A percentile compares a stretch with the other conserved stretches of the same genome.
Conservation (phyloP, 371 early-diverging fungal species). For the Rhizopus stolonifer region DNA sequence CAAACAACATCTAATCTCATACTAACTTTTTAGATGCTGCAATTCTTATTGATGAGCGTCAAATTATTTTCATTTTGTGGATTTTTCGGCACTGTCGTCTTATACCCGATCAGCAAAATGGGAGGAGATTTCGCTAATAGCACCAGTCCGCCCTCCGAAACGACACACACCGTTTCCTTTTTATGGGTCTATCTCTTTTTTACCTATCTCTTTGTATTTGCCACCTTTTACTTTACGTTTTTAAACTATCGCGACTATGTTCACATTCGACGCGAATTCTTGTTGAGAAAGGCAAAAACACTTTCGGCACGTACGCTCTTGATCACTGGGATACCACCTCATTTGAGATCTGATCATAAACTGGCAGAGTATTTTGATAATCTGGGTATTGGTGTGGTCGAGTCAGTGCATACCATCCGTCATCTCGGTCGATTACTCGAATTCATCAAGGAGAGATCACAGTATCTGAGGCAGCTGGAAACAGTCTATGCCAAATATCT, state of each 20-base stretch:
- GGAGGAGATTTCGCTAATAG: slow-evolving; percentile 43
- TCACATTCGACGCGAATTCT: slow-evolving; percentile 51
- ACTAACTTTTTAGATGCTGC: slow-evolving; percentile 38
- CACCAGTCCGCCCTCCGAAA: slow-evolving; percentile 18
- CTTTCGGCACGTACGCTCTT: slow-evolving; percentile 59
- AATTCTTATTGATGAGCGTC: slow-evolving; percentile 52
- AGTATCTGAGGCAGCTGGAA: slow-evolving; percentile 43
- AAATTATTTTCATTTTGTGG: slow-evolving; percentile 52
- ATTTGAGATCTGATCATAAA: slow-evolving; percentile 47
- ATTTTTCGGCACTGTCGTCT: slow-evolving; percentile 48
- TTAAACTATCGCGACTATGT: slow-evolving; percentile 62
- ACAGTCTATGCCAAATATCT: slow-evolving; percentile 42
- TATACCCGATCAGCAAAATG: slow-evolving; percentile 49
- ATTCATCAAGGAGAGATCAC: slow-evolving; percentile 45
- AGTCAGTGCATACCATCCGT: slow-evolving; percentile 58
- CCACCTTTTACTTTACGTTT: slow-evolving; percentile 60
- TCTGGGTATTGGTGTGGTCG: slow-evolving; percentile 57
- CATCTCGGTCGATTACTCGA: slow-evolving; percentile 53
- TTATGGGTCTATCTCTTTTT: slow-evolving; percentile 61
- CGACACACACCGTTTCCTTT: slow-evolving; percentile 32
- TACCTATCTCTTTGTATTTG: slow-evolving; percentile 63
- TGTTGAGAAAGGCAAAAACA: slow-evolving; percentile 49
- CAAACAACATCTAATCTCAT: neutral
- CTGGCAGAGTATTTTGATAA: slow-evolving; percentile 61
- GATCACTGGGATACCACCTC: slow-evolving; percentile 58